Evolutionary conservation across 768 basidiomycete species (phyloP), one percentile per base, ranked within the genome.

Genomic region (Russula abietina): DNA sequence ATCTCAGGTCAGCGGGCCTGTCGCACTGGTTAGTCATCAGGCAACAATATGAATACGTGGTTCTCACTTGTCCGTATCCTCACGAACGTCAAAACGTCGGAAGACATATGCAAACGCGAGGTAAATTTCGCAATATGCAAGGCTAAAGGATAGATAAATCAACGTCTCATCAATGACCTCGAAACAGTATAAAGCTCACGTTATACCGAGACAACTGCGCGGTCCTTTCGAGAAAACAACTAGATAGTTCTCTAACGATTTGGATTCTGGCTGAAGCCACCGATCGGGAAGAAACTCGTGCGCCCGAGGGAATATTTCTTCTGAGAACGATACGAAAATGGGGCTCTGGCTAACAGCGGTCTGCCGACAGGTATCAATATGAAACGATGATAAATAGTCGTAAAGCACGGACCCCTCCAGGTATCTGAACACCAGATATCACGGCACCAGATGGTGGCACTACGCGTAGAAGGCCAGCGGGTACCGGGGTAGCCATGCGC

Each of bases 101-200:
- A 70, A 64, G 17, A 70, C 14, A 16, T 70, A 45, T n/a, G 57
- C 69, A n/a, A 70, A 57, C 10, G 59, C 30, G 38, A 70, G 60
- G 53, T 70, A 63, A 6, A 70, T 45, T 51, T 68, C 60, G 59
- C 62, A 65, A 50, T 64, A 68, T n/a, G 63, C 68, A 22, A 61
- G 39, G 49, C 69, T 70, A 49, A 12, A 24, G 11, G 32, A n/a
- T 10, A 26, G 5, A 30, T 5, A 30, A 1, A 9, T 1, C 30
- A 24, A 24, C 14, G 16, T 7, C 26, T 7, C 26, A 12, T 36
- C 41, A 51, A 9, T 1, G 33, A 22, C 1, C 7, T 10, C 12
- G 14, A n/a, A 43, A 32, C 2, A 16, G 2, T 2, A 2, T 12
- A 36, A 5, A 53, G 4, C 55, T 60, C 11, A 69, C 68, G 65